Evolutionary conservation across 345 rosid species (phyloP), one percentile per base, ranked within the genome.

Genomic region (Punica granatum): DNA sequence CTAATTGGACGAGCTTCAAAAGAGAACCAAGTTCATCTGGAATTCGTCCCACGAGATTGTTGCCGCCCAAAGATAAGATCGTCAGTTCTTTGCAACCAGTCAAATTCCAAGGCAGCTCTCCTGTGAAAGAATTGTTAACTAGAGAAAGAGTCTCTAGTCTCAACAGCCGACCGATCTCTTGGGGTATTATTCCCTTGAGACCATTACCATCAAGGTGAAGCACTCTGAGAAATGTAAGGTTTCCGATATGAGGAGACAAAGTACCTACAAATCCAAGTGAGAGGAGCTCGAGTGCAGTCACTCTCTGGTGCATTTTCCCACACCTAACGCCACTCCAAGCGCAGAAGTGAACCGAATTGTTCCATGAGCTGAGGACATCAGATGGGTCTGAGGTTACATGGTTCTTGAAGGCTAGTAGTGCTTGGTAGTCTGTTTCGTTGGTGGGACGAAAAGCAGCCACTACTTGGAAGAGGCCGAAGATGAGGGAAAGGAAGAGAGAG

Each of bases 161-260:
- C 6, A 16, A 53, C 0, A 75, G 31, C 7, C 37, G 60, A 14
- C 72, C 51, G 0, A 75, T 68, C 35, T 78, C 60, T 46, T 36
- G 4, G 4, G 79, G 79, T 51, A 78, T 1, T 37, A 48, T 43
- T 23, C 76, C 72, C 18, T 15, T 32, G 33, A 78, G 72, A 59
- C n/a, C 8, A 41, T 75, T 49, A 7, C 23, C 0, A 25, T 28
- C 0, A 10, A 67, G 64, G 0, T 14, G 12, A 10, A 79, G 31
- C 11, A 21, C 41, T 19, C 14, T 4, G 28, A 72, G 75, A 15
- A 61, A 75, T 10, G 77, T 63, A 19, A 73, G 72, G 42, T 75
- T 79, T 32, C n/a, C n/a, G n/a, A n/a, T n/a, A n/a, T n/a, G n/a
- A n/a, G n/a, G n/a, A n/a, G n/a, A n/a, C n/a, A n/a, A 16, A 14